Base-by-base conservation (phyloP, 2,329 filamentous ascomycete species). In the Fusarium acutatum region DNA sequence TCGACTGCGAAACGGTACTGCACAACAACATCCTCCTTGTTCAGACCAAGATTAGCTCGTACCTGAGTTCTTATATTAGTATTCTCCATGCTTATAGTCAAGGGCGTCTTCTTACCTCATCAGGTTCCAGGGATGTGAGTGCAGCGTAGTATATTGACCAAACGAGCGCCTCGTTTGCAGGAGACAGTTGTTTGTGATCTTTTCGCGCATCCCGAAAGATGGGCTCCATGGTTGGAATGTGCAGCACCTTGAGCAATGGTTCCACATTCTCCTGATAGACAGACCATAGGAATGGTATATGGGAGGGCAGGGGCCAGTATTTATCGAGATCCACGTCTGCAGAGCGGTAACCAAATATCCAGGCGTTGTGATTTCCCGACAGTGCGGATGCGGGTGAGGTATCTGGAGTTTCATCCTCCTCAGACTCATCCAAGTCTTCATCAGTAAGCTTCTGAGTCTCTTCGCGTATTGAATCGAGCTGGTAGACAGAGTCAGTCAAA, bases 251-350 rank as follows among this genome's bases (percentile, higher is more conserved):
- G 75, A 93, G 85, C 15, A 94, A 81, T 0, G 92, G 91, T 75
- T 95, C 92, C 14, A 95, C 92, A 59, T 93, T 94, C 72, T 94
- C 91, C 70, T 91, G 88, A 80, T 90, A 95, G 17, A 91, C 86
- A 56, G 90, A 87, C 92, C 93, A 94, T 62, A 94, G 89, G 54
- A 89, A 88, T 1, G 86, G 86, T 54, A 93, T 90, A 71, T 92
- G 90, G 3, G 89, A 89, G 2, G 90, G 87, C 1, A 90, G 78
- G 4, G 93, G 93, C 75, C 94, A 92, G 20, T 93, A 83, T 46
- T 86, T 84, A 24, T 87, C 82, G 72, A 94, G 83, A 74, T 94
- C 89, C 32, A 94, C 90, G 71, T 89, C 89, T n/a, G 88, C 86
- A 3, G 92, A 94, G 68, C 88, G 90, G 79, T 93, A 93, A 13